phyloP scores from a whole-genome alignment of 139 green algal genomes.

The Deuterostichococcus epilithicus region DNA sequence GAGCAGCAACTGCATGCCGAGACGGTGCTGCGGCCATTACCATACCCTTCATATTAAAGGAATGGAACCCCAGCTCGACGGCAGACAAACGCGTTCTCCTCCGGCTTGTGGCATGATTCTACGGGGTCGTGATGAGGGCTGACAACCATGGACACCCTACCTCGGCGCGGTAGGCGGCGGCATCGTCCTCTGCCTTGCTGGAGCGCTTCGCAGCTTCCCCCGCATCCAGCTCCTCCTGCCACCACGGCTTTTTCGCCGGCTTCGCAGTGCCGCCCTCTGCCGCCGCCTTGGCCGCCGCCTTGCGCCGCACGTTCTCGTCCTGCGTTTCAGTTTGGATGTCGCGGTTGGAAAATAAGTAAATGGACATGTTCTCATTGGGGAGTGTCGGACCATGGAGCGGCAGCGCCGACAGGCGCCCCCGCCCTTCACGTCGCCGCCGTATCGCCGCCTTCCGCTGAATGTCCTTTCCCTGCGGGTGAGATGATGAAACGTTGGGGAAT shows the following conservation, averaged over 20 bases:
- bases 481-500: no score
- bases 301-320: constrained; percentile 65
- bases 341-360: background rate
- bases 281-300: constrained; percentile 28
- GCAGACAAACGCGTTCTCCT: no score
- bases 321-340: background rate
- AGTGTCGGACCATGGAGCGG: background rate
- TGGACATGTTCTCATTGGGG: background rate
- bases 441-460: background rate
- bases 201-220: background rate
- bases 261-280: background rate
- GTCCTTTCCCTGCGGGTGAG: background rate
- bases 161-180: background rate
- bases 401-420: background rate
- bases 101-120: no score
- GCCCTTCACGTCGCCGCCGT: constrained; percentile 5
- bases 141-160: background rate
- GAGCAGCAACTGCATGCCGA: no score
- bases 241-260: constrained; percentile 33
- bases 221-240: constrained; percentile 41
- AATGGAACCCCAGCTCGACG: no score
- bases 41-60: no score
- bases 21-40: no score
- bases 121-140: no score
- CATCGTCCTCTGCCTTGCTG: constrained; percentile 16